Percentiles rank a stretch among this genome's conserved stretches.
These are phyloP conservation scores for Neurospora cerealis DNA, from an alignment of 495 filamentous ascomycete species.

Conservation along the genomic window DNA sequence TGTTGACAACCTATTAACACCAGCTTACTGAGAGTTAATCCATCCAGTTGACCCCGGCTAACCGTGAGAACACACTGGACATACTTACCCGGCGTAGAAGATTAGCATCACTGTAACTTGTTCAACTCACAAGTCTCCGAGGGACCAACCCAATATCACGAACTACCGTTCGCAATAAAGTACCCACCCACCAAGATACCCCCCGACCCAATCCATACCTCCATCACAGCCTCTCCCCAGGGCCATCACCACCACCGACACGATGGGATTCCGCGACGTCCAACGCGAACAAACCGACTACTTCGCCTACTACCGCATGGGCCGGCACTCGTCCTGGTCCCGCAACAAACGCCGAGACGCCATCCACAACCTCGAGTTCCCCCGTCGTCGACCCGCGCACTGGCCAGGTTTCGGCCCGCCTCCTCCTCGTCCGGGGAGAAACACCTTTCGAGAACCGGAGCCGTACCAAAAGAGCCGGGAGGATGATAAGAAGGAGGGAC, in stretches of 20 bases:
- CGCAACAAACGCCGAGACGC: background rate
- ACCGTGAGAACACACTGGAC: background rate
- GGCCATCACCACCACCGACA: background rate
- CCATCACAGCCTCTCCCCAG: background rate
- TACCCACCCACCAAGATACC: background rate
- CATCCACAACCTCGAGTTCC: background rate
- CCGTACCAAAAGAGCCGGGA: background rate
- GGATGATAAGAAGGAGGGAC: background rate
- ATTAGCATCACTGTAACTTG: background rate
- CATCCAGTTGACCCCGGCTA: background rate
- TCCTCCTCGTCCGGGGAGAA: background rate
- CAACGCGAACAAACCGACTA: background rate
- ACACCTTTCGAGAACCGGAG: background rate
- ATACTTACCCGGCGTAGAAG: background rate
- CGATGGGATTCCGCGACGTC: background rate
- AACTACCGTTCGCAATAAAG: background rate
- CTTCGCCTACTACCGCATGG: background rate
- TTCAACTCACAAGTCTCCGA: background rate
- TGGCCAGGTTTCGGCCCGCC: background rate
- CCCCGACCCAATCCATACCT: background rate
- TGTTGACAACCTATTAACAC: background rate
- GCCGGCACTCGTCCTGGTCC: background rate
- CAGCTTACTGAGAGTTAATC: background rate
- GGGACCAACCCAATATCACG: background rate
- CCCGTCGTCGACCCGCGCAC: background rate